These are phyloP conservation scores for Heliamphora pulchella DNA, from an alignment of 179 eudicot species.

Conservation along the genomic window DNA sequence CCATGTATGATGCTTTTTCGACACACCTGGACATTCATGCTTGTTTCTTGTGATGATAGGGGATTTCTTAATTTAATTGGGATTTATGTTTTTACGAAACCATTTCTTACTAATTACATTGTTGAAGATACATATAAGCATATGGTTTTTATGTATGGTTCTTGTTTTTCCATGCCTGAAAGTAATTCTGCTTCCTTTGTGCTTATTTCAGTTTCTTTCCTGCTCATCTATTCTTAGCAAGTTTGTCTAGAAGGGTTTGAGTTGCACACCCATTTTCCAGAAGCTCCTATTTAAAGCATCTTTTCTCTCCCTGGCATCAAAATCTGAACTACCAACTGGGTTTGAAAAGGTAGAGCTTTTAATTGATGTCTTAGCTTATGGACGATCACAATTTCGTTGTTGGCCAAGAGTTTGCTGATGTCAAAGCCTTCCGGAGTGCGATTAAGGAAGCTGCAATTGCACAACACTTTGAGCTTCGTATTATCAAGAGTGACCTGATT, in stretches of 20 bases:
- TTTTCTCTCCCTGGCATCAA: neutral
- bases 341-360: neutral
- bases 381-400: constrained; percentile 35
- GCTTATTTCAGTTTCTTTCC: constrained; percentile 9
- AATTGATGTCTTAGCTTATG: constrained; percentile 20
- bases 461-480: constrained; percentile 59
- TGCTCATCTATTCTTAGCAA: neutral
- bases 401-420: constrained; percentile 63
- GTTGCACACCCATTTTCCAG: neutral
- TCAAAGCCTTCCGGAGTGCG: constrained; percentile 50
- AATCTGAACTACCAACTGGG: neutral
- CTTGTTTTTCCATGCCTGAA: neutral
- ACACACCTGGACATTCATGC: too few relatives aligned
- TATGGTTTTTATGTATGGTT: neutral
- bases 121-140: neutral
- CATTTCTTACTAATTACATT: neutral
- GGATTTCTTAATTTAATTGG: too few relatives aligned
- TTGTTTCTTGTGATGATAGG: neutral
- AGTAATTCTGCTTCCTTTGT: neutral
- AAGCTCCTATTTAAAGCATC: constrained; percentile 1
- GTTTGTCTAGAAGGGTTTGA: neutral
- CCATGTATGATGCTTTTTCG: neutral
- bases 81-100: neutral
- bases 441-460: constrained; percentile 66
- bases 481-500: constrained; percentile 48